Evolutionary conservation across 2,329 filamentous ascomycete genomes (phyloP), one percentile per base, ranked within the genome.

Genomic region (Aspergillus costaricaensis): DNA sequence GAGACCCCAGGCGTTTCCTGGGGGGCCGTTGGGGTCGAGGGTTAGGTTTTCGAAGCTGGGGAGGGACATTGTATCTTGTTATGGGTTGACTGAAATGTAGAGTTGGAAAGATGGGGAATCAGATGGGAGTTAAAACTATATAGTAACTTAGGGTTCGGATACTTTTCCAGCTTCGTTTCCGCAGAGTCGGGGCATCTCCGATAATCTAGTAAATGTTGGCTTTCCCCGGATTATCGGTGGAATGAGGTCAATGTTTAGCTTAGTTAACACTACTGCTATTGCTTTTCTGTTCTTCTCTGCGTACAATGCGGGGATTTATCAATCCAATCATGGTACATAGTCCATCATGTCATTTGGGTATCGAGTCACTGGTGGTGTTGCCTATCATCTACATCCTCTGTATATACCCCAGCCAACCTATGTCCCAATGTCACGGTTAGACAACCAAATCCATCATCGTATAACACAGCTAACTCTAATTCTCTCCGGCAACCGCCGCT

Each of bases 1-100:
- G 4, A 84, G 78, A 0, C 83, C 83, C 84, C 84, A 86, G 5
- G 84, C 82, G 59, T 86, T 86, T 7, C 81, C 81, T 2, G 72
- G 76, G 6, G 83, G 82, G 0, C 82, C 82, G 58, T 77, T 70
- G 50, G 81, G 80, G 58, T 78, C 77, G 1, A 86, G 75, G 0
- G 83, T 83, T 0, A 86, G 79, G 3, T 77, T 72, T 6, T 80
- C 72, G 62, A 84, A 84, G 15, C 60, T 15, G 41, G 67, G 71
- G 14, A 49, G 41, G 4, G 58, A 27, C 10, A 41, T 57, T 56
- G 56, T 38, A n/a, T 43, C 4, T 55, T 58, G 48, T 14, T 17
- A 25, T 30, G 19, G 9, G 17, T 14, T 56, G 27, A 32, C 25
- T 21, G n/a, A 56, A 30, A 3, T 6, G 10, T 30, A 30, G 10